Base-by-base conservation (phyloP, 2,329 filamentous ascomycete genomes). In the Diaporthe nobilis region DNA sequence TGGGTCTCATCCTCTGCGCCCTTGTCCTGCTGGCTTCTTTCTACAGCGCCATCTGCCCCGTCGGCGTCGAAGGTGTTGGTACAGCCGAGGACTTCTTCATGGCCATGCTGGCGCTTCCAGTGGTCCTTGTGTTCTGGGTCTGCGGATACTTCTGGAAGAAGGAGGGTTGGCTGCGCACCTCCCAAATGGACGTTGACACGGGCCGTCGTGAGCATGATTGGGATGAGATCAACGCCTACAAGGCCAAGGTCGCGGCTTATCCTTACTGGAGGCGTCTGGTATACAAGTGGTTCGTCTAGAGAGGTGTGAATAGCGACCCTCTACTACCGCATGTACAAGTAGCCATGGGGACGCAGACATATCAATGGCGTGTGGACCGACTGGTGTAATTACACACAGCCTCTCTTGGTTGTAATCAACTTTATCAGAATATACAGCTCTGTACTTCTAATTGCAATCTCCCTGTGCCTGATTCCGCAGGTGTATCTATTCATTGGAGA, bases 181-280 rank as follows among this genome's bases (percentile, higher is more conserved):
- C 84, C 28, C 86, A 94, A 75, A 93, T 94, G 76, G 92, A 94
- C 78, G 88, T 94, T 71, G 92, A 94, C 80, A 89, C 87, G 49
- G 92, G 91, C 61, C 88, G 92, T 58, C 87, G 92, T 57, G 88
- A 90, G 81, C 86, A 93, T 65, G 88, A 93, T 79, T 92, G 90
- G 90, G 90, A 92, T 13, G 80, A 85, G 39, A 90, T 91, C 81
- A 87, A 90, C 78, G 86, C 83, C 15, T 84, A 86, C 75, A 86
- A 86, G 63, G 84, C 82, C 25, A 79, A 87, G 79, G 80, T 89
- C 31, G 87, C 86, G 37, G 79, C 83, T 0, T 85, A 84, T 78
- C 88, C 89, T 8, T 82, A 84, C 0, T 91, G 88, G 88, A 84
- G 79, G 76, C 83, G 85, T 3, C n/a, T 83, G 8, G 20, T 80